Evolutionary conservation across 805 yeast genomes (phyloP).

Genomic region (Candida lessepsii): DNA sequence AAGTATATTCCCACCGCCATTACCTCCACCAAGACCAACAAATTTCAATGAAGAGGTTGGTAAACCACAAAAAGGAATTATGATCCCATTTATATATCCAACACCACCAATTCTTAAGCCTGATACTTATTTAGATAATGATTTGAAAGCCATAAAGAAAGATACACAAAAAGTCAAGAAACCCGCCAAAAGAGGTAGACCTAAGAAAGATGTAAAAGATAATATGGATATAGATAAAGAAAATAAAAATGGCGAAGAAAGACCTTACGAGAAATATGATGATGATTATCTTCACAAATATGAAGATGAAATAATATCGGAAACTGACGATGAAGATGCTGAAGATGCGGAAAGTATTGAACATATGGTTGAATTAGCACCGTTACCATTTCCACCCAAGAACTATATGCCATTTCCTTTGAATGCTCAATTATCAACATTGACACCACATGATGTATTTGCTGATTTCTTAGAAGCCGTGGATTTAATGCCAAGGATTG

Average conservation of each 20-base stretch:
- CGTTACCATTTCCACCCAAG: conserved; percentile 46
- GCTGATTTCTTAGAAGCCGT: conserved; percentile 35
- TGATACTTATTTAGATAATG: conserved; percentile 21
- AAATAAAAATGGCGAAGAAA: neutral
- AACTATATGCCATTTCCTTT: conserved; percentile 46
- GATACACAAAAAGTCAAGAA: too few relatives aligned
- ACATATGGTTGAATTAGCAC: conserved; percentile 27
- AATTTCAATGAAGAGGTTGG: conserved; percentile 2
- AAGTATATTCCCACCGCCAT: conserved; percentile 38
- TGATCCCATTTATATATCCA: conserved; percentile 46
- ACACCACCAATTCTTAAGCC: conserved; percentile 38
- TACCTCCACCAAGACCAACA: conserved; percentile 28
- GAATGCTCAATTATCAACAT: conserved; percentile 32
- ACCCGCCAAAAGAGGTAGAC: conserved; percentile 2
- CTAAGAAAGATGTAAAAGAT: conserved; percentile 1
- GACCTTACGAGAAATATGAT: neutral
- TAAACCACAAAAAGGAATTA: conserved; percentile 25
- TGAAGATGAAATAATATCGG: neutral
- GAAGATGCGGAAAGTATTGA: neutral
- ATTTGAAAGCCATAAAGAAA: too few relatives aligned
- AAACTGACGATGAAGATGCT: neutral
- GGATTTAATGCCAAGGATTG: conserved; percentile 36
- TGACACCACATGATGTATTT: conserved; percentile 38
- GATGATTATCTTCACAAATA: conserved; percentile 1
- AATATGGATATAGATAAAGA: neutral